Base-by-base conservation (phyloP, 2,329 filamentous ascomycete species). In the Epichloe aotearoae region DNA sequence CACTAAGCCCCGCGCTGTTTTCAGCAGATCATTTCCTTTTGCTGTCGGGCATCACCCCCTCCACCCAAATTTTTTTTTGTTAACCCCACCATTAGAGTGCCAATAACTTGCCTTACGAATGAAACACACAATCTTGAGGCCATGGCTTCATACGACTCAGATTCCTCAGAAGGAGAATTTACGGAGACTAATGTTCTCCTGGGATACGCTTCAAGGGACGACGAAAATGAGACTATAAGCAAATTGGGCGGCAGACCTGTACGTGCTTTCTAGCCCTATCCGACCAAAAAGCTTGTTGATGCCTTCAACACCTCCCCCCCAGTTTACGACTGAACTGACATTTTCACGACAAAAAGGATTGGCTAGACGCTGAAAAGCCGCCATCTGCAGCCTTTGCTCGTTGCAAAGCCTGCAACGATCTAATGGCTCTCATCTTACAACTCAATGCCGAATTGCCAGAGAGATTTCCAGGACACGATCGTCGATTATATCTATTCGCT, bases 381-480 rank as follows among this genome's bases (percentile, higher is more conserved):
- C 86, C 91, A 7, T 86, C 87, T 1, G 85, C 85, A 23, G 73
- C 83, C 1, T 76, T 95, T 10, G 88, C 86, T 20, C 84, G 83
- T 68, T 98, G 93, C 73, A 88, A 86, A 68, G 77, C 86, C 57
- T 98, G 93, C 79, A 86, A 88, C 57, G 79, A 82, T 49, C 69
- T 88, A 49, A 88, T 96, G 80, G 83, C 81, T 1, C 76, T 97
- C 11, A 78, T 98, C 3, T 77, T 98, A 45, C 89, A 98, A 67
- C 77, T 98, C 30, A 88, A 98, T 67, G 90, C 82, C 60, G 89
- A 96, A 64, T 76, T 97, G 3, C 90, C 89, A 14, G 85, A 91
- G 50, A 77, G 81, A 46, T 96, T 95, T 61, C 86, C 89, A 2
- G 82, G 83, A 51, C 88, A 97, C 67, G 88, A 96, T 61, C 77